Evolutionary conservation across 2,329 filamentous ascomycete species (phyloP).

Genomic region (Zasmidium citrigriseum): DNA sequence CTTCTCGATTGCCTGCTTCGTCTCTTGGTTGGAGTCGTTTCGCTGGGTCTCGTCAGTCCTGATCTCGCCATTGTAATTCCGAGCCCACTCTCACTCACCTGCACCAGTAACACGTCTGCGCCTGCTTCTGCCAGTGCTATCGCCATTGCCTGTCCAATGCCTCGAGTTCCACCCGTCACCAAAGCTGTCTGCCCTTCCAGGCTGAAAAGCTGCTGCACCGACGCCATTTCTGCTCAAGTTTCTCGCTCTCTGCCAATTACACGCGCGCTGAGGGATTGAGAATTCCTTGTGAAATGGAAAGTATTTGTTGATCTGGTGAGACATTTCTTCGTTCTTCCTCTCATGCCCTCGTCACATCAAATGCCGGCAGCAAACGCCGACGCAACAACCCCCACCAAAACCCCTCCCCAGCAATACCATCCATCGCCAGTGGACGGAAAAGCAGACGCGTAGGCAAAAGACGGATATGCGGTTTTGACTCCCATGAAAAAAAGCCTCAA

Average conservation of each 20-base stretch:
- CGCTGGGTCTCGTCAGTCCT: constrained; percentile 43
- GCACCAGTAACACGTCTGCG: constrained; percentile 52
- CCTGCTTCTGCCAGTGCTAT: constrained; percentile 53
- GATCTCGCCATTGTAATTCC: background rate
- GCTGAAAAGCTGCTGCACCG: constrained; percentile 49
- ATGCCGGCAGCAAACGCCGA: constrained; percentile 13
- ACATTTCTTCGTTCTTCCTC: constrained; percentile 1
- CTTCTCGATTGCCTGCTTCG: constrained; percentile 62
- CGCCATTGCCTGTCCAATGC: constrained; percentile 54
- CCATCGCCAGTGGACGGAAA: background rate
- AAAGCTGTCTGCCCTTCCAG: constrained; percentile 52
- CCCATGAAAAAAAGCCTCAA: background rate
- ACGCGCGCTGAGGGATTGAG: background rate
- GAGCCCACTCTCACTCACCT: constrained; percentile 34
- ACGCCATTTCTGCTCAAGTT: constrained; percentile 27
- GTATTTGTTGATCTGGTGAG: constrained; percentile 4
- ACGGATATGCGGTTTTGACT: background rate
- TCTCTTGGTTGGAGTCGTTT: constrained; percentile 57
- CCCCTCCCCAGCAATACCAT: background rate
- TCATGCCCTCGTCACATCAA: background rate
- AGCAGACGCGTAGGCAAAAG: background rate
- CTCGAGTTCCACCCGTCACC: constrained; percentile 52
- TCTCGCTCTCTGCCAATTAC: background rate
- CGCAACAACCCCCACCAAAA: constrained; percentile 8
- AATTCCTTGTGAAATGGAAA: background rate